Evolutionary conservation across 768 basidiomycete species (phyloP), one percentile per base, ranked within the genome.

Genomic region (Hysterangium stoloniferum): DNA sequence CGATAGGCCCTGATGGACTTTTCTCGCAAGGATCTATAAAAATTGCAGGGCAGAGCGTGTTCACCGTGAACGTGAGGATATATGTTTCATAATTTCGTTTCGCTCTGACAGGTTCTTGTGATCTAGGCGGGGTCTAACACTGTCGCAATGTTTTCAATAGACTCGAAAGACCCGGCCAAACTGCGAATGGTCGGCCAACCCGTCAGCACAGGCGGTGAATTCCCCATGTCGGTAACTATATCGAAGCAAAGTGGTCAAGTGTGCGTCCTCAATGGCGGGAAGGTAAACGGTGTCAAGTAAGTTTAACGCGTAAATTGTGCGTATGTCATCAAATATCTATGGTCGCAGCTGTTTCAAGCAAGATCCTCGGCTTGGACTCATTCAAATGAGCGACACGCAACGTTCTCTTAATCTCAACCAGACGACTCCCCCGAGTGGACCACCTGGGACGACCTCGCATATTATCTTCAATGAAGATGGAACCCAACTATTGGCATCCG

Each of bases 101-200:
- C 1, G 38, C 4, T 6, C 13, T 42, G 13, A 12, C 22, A 42
- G 17, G 13, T 41, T 34, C 17, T 20, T 35, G 31, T 41, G n/a
- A 28, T 13, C 15, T 56, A 75, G 71, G 57, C 75, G 19, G 76
- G 75, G 11, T 77, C 75, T 8, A 75, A 74, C 59, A 70, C 68
- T 6, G 56, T 68, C 22, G 57, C 67, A 4, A 57, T 69, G 24
- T 70, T 70, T 55, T 53, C 46, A 15, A 71, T 78, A 59, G 63
- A 75, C 60, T 64, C 69, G 11, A 60, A 54, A n/a, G 62, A 73
- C 55, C 75, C 76, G 0, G 66, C 70, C 2, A 57, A 65, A 34
- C 58, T 77, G 27, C 57, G 54, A 9, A 65, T 71, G 66, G 62
- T 76, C 31, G 76, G 75, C 1, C 60, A 64, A 31, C 74, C 75